These are phyloP conservation scores for Apocynum venetum DNA, from an alignment of 257 asterid genomes.

Conservation along the genomic window DNA sequence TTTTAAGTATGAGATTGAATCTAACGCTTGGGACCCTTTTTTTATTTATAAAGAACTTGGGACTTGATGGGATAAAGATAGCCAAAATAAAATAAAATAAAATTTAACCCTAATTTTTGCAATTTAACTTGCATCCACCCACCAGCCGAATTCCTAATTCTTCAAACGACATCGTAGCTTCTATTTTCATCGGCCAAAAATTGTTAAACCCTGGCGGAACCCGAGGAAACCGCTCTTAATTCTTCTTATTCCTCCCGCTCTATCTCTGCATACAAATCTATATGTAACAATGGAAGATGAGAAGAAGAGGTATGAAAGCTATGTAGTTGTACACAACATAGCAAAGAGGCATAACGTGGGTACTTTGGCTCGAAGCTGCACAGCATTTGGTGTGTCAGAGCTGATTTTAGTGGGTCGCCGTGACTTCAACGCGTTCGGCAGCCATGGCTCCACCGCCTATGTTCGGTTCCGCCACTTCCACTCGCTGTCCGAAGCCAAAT, in stretches of 20 bases:
- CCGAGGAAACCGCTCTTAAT: not conserved
- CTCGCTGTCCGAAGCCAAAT: conserved; percentile 65
- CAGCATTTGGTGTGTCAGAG: conserved; percentile 93
- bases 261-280: not conserved
- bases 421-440: conserved; percentile 92
- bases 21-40: too few species aligned
- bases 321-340: conserved; percentile 83
- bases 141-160: too few species aligned
- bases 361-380: conserved; percentile 95
- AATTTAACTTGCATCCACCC: too few species aligned
- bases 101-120: too few species aligned
- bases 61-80: too few species aligned
- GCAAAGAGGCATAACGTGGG: conserved; percentile 99
- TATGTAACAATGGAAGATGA: conserved; percentile 36
- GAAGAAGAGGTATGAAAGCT: conserved; percentile 53
- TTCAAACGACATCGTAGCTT: not conserved
- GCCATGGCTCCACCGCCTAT: conserved; percentile 93
- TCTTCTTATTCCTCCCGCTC: not conserved
- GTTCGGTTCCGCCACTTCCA: conserved; percentile 78
- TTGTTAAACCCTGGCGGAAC: not conserved
- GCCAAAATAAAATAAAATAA: too few species aligned
- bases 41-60: too few species aligned
- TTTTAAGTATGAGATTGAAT: too few species aligned
- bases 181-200: not conserved
- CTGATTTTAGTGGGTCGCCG: conserved; percentile 81